Evolutionary conservation across 1,284 basidiomycete species (phyloP), one percentile per base, ranked within the genome.

Genomic region (Lentinus polychrous): DNA sequence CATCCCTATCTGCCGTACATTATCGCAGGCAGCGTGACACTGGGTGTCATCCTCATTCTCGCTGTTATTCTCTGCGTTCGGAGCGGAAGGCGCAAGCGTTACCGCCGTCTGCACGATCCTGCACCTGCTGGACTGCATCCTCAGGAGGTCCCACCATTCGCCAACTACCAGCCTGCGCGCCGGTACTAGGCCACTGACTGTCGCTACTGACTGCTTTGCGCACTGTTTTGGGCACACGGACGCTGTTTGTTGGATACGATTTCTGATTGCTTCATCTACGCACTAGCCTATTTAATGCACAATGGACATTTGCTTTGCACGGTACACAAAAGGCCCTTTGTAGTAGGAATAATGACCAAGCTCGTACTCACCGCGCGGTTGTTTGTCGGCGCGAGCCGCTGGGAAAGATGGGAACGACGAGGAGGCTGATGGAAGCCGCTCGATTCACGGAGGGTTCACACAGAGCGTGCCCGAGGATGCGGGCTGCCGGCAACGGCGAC

Each of bases 71-170:
- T 53, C 31, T 60, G 57, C 55, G 53, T 73, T 66, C 35, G 68
- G 22, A 52, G 50, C 22, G 53, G 59, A 18, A 46, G 54, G n/a
- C 55, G 70, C 52, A 66, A 71, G 64, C 64, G 57, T 43, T 65
- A 65, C 51, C 55, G 57, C 36, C 53, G 54, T 23, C 51, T 65
- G 52, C 59, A 63, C 38, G 63, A 64, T 40, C 60, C 62, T 14
- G 63, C 61, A 8, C 63, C 63, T 12, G 54, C 45, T 3, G 63
- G 63, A 4, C 43, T 60, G 5, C 53, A 60, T 17, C 37, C 49
- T 20, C 41, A 50, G 24, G 49, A 54, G 45, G 45, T 46, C 46
- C 56, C 57, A 6, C 60, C 60, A 62, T 70, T 60, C 62, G 63
- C 54, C 45, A 57, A 56, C 52, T 65, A 65, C 52, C 53, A 58